Evolutionary conservation across 1,139 yeast genomes (phyloP), one percentile per base, ranked within the genome.

Genomic region (Blastobotrys ciferrii): DNA sequence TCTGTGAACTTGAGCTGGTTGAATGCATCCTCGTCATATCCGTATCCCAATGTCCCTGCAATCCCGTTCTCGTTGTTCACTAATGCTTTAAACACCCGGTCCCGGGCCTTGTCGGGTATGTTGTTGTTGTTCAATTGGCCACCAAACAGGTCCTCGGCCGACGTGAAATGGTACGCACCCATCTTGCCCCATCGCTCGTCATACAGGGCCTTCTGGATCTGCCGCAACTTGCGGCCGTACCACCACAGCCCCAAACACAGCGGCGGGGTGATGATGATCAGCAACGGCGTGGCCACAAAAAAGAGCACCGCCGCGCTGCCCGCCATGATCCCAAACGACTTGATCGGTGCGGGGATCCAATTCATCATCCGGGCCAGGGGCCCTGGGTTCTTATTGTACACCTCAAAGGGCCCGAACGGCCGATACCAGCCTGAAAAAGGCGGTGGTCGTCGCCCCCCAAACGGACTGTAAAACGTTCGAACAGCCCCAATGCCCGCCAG

Each of bases 171-270:
- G 44, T 58, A 59, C 14, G 55, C 51, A 15, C 62, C 63, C 56
- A 60, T 51, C 23, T 59, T 60, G 38, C 51, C 43, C 65, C 65
- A 61, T 38, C 65, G 50, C 42, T 58, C 61, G 35, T 56, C 56
- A 48, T 53, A 57, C 23, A 60, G 51, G 15, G 51, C 48, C 17
- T 50, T 48, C 6, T 56, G 54, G 30, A 53, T 35, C 9, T 50
- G 40, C 6, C 56, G 45, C 30, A 52, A 19, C 18, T 58, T 50
- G 11, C 60, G 50, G 9, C 54, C 45, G 46, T 59, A 58, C 43
- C 54, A 41, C 53, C 57, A 55, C 9, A 52, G 40, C 1, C 54
- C 64, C n/a, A 62, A 46, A 7, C 50, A 49, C 13, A 58, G 36
- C 3, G 62, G 62, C 15, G 62, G 62, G 2, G 58, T 53, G 15